phyloP scores from a whole-genome alignment of 176 grass and related monocot genomes.

The Themeda triandra region DNA sequence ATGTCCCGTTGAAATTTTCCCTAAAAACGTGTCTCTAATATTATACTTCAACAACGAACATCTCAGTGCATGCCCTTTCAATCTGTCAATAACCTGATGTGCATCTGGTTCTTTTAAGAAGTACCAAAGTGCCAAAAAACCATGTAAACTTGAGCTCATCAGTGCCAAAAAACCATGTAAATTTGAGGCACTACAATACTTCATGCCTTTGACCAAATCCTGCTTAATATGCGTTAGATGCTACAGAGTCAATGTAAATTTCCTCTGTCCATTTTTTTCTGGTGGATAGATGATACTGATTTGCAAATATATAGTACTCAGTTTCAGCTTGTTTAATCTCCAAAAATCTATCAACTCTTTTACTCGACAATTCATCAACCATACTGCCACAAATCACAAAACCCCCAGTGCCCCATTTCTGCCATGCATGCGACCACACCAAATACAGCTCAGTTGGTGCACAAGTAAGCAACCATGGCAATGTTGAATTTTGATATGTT shows the following conservation, averaged over 20 bases:
- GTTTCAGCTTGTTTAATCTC: too few species aligned
- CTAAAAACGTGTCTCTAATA: background rate
- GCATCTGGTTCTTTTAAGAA: background rate
- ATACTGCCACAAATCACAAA: too few species aligned
- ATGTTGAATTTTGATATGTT: background rate
- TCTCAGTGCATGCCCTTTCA: slow-evolving; percentile 1
- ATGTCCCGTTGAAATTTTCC: background rate
- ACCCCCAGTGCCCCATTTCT: too few species aligned
- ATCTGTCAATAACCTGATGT: background rate
- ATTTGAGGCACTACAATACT: background rate
- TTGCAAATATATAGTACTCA: too few species aligned
- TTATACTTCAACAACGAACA: slow-evolving; percentile 27
- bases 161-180: background rate
- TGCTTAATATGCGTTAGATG: too few species aligned
- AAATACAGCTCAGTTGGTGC: background rate
- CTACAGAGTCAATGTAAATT: too few species aligned
- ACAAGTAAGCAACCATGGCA: background rate
- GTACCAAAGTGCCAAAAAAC: background rate
- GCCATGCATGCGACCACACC: too few species aligned
- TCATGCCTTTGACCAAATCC: background rate
- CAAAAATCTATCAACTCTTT: too few species aligned
- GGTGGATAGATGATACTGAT: too few species aligned
- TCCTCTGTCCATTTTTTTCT: too few species aligned
- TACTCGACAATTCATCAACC: too few species aligned
- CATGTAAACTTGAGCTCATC: background rate